Percentiles rank a stretch among this genome's conserved stretches.
Conservation (phyloP, 495 filamentous ascomycete species). For the Trichoderma virens region DNA sequence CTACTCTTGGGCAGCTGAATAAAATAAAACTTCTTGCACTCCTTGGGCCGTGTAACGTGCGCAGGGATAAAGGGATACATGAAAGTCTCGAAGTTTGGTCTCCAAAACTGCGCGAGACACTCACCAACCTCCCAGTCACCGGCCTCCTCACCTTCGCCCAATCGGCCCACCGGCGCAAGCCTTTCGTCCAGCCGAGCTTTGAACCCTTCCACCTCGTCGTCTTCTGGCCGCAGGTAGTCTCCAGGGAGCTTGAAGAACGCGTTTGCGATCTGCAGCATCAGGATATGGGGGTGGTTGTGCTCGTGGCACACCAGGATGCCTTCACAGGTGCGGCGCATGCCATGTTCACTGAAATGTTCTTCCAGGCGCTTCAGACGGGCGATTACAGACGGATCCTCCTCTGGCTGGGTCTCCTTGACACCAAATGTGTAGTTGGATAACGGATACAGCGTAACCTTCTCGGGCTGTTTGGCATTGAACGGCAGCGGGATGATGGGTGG, state of each 20-base stretch:
- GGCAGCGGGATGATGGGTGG: conserved; percentile 71
- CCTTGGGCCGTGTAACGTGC: conserved; percentile 92
- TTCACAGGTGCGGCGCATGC: conserved; percentile 95
- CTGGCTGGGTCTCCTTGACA: conserved; percentile 94
- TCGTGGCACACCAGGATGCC: conserved; percentile 96
- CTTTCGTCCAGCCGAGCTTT: conserved; percentile 87
- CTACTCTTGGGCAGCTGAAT: conserved; percentile 89
- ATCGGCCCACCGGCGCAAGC: conserved; percentile 79
- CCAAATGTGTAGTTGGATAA: conserved; percentile 98
- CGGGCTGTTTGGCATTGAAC: conserved; percentile 84
- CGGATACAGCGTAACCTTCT: conserved; percentile 87
- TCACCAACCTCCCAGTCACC: conserved; percentile 93
- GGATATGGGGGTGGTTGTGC: conserved; percentile 94
- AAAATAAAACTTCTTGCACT: conserved; percentile 98
- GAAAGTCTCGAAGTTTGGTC: conserved; percentile 98
- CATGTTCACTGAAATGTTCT: conserved; percentile 84
- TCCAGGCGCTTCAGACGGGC: conserved; percentile 87
- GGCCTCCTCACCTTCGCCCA: conserved; percentile 79
- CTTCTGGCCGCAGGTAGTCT: conserved; percentile 84
- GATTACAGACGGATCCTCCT: conserved; percentile 92
- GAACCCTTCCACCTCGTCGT: conserved; percentile 89
- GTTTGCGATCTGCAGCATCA: conserved; percentile 99
- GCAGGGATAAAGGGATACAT: conserved; percentile 98
- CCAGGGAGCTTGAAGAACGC: conserved; percentile 98
- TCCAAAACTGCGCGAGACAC: conserved; percentile 95